Evolutionary conservation across 2,329 filamentous ascomycete species (phyloP), one percentile per base, ranked within the genome.

Genomic region (Talaromyces piceae): DNA sequence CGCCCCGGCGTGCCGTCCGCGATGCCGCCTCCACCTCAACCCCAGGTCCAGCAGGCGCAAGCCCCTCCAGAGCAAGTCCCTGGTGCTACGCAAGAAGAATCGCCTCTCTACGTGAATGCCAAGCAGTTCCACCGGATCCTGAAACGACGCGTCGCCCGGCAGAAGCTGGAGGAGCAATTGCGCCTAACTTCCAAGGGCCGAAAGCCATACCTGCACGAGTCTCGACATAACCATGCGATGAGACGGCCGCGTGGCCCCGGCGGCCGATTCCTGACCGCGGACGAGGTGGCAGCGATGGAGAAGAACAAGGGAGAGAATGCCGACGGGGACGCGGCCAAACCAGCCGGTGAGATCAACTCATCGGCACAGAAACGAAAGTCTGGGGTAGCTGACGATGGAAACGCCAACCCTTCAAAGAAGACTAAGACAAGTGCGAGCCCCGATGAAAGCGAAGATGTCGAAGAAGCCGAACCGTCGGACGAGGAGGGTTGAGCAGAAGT

Each of bases 51-150:
- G 64, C 76, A 79, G 56, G 84, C 85, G 71, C 80, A 81, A 56
- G 82, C 88, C 56, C 91, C 89, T 1, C 88, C 89, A 6, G 91
- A 96, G 65, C 82, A 93, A 61, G 80, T 86, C 1, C 75, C 85
- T 6, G 77, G 79, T 12, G 79, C 80, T 12, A 83, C 84, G 3
- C 52, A 54, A 37, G 93, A 97, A 67, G 93, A 98, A 65, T 91
- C 91, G 0, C 93, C 93, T 0, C 76, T 98, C 1, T 98, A 98
- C 61, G 93, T 98, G 63, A 98, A 98, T 63, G 93, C 93, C 4
- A 98, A 98, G 69, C 93, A 98, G 64, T 98, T 98, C 61, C 93
- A 98, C 67, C 87, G 93, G 23, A 98, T 98, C 45, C 73, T 98
- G 50, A 97, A 98, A 76, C 82, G 93, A 52, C 82, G 93, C 53